Base-by-base conservation (phyloP, 2,329 filamentous ascomycete genomes). In the Thermothelomyces thermophilus region DNA sequence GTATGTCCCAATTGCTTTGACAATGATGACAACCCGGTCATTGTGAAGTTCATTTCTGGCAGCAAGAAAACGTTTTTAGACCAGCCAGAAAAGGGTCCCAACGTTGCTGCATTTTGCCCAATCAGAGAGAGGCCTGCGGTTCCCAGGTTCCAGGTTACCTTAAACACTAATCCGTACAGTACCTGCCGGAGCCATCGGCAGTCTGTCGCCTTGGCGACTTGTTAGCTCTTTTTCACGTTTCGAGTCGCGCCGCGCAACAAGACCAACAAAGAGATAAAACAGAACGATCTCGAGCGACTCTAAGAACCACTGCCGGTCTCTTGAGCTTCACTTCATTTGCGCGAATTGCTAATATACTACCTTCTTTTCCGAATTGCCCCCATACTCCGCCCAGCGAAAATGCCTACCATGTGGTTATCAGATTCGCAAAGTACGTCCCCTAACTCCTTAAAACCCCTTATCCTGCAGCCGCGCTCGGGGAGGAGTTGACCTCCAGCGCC, bases 371-470 rank as follows among this genome's bases (percentile, higher is more conserved):
- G 9, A 14, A n/a, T n/a, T 9, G 6, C 8, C 11, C n/a, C 17
- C 39, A 6, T 22, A 10, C n/a, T 9, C 8, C 14, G 3, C 30
- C 30, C 31, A 26, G 34, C 20, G 64, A 79, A 68, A 46, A 87
- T 90, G 86, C 86, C 86, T 64, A 86, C 88, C 54, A 94, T 95
- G 87, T 97, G 91, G 91, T 79, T 97, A 64, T 87, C 90, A 62
- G 91, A 97, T 72, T 82, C 86, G 66, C 91, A 97, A 71, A 97
- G 91, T 95, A 78, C 9, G 47, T 10, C 13, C n/a, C 2, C 17
- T n/a, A 16, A 26, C 13, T 20, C 9, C 9, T 20, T n/a, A n/a
- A n/a, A 9, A 20, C 19, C 19, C 39, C 4, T 10, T 31, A 28
- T 20, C 30, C 36, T 33, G 58, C 6, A 11, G 6, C 13, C 8